Base-by-base conservation (phyloP, 371 early-diverging fungal species). In the Mucor saturninus region DNA sequence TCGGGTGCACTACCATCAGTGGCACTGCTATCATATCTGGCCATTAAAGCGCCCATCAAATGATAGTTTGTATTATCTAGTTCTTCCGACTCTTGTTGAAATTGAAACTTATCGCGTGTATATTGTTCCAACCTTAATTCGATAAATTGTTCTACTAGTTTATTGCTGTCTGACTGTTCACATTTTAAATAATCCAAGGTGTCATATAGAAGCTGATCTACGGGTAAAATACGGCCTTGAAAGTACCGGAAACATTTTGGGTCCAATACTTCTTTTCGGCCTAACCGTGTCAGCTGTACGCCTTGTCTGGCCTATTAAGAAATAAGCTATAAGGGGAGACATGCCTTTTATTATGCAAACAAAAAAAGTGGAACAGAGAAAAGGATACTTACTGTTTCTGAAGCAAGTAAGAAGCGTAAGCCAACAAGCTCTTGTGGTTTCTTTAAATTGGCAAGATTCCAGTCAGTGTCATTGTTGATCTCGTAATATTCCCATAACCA, bases 11-110 rank as follows among this genome's bases (percentile, higher is more conserved):
- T 39, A 3, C 61, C 67, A 21, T 42, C 35, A 31, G 28, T 68
- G 8, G 55, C 42, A 2, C 52, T 56, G 45, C 62, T 56, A 37
- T 75, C 74, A 38, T 75, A 64, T 3, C 68, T 65, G 21, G 62
- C 65, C 76, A 79, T 72, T 28, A 79, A 45, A 7, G 70, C 80
- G 10, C 77, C 80, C 69, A 77, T 68, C 26, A 80, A 45, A 21
- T 68, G 55, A 59, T 73, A 77, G 46, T 73, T 67, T n/a, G 68
- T 37, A 15, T 56, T 28, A n/a, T 64, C 70, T 26, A 65, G 35
- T 2, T 55, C 45, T 45, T 39, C 49, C 6, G 54, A 46, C 7
- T 64, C 54, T n/a, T 58, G 32, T 38, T 64, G 46, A 32, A 58
- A 54, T 10, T 9, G 11, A 10, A 31, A 30, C 8, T 50, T 64